These are phyloP conservation scores for Massariosphaeria phaeospora DNA, from an alignment of 495 filamentous ascomycete genomes.

Conservation along the genomic window DNA sequence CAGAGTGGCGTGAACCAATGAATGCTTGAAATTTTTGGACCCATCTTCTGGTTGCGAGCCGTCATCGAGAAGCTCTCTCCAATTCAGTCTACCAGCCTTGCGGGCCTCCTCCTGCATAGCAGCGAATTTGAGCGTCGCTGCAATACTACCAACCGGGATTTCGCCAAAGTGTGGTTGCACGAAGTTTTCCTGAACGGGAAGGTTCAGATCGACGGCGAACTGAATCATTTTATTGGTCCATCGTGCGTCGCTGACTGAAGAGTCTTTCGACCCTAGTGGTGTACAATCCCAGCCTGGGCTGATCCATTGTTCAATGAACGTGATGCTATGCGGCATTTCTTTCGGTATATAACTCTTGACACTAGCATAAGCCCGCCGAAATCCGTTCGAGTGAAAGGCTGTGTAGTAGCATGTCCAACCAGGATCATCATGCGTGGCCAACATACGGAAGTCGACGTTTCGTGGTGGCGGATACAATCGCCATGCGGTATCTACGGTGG, in stretches of 20 bases:
- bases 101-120: neutral
- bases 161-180: neutral
- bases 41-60: neutral
- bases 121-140: neutral
- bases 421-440: neutral
- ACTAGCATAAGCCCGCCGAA: neutral
- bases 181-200: slow-evolving; percentile 9
- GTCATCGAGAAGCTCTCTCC: slow-evolving; percentile 4
- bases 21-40: neutral
- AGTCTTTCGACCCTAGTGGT: neutral
- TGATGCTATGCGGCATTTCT: neutral
- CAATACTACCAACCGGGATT: neutral
- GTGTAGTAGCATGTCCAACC: slow-evolving; percentile 3
- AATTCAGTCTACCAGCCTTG: neutral
- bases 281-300: slow-evolving; percentile 10
- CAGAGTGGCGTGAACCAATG: slow-evolving; percentile 1
- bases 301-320: slow-evolving; percentile 7
- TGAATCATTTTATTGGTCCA: slow-evolving; percentile 14
- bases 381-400: neutral
- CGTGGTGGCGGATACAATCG: neutral
- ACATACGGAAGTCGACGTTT: neutral
- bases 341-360: slow-evolving; percentile 4
- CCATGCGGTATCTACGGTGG: neutral
- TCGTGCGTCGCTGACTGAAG: neutral
- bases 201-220: slow-evolving; percentile 1